phyloP scores from a whole-genome alignment of 1,284 basidiomycete genomes.

The Pseudozyma flocculosa region DNA sequence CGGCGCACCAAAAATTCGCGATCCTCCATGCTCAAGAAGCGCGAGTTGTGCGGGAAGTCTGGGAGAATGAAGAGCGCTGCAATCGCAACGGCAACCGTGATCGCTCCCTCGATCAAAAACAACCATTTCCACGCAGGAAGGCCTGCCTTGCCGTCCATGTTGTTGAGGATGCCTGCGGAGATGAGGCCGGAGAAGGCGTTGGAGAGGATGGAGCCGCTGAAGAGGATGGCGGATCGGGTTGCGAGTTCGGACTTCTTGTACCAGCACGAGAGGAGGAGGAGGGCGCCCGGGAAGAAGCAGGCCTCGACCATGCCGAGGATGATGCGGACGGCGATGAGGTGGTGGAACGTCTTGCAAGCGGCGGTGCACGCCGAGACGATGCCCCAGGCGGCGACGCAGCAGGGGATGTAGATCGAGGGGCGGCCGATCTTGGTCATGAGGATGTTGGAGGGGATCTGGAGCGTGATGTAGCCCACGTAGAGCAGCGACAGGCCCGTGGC shows the following conservation, averaged over 20 bases:
- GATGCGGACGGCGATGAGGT: slow-evolving; percentile 51
- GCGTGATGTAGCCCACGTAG: slow-evolving; percentile 75
- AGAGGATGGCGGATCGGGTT: slow-evolving; percentile 54
- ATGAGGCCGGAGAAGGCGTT: slow-evolving; percentile 51
- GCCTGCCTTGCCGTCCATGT: slow-evolving; percentile 25
- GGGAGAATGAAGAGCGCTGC: slow-evolving; percentile 30
- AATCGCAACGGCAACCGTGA: slow-evolving; percentile 26
- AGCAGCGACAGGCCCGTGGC: slow-evolving; percentile 70
- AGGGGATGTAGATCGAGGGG: slow-evolving; percentile 51
- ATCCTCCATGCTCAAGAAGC: slow-evolving; percentile 30
- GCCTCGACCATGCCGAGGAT: slow-evolving; percentile 55
- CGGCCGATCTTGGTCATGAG: slow-evolving; percentile 50
- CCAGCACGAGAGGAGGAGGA: slow-evolving; percentile 56
- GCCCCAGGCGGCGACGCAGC: slow-evolving; percentile 42
- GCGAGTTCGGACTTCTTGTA: slow-evolving; percentile 58
- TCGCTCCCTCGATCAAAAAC: slow-evolving; percentile 43
- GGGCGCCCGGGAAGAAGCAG: slow-evolving; percentile 47
- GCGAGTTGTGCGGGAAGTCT: slow-evolving; percentile 42
- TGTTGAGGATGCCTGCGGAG: slow-evolving; percentile 28
- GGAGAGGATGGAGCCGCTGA: slow-evolving; percentile 42
- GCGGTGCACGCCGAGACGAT: slow-evolving; percentile 43
- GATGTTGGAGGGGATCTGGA: slow-evolving; percentile 67
- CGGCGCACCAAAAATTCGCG: slow-evolving; percentile 31
- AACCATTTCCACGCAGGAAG: slow-evolving; percentile 45
- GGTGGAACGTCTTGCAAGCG: slow-evolving; percentile 48